Conservation (phyloP, 129 eudicot species). For the Flaveria bidentis region DNA sequence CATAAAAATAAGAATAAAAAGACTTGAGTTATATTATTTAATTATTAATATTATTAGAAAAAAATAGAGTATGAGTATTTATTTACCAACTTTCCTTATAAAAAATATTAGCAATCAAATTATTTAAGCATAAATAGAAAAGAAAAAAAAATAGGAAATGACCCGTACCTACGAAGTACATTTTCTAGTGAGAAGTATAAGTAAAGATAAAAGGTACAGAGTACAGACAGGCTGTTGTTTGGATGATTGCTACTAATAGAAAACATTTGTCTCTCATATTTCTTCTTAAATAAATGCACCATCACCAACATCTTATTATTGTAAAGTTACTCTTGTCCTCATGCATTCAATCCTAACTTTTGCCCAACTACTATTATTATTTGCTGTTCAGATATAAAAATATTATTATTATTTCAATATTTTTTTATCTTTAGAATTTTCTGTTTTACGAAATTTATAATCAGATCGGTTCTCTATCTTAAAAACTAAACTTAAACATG, state of each 20-base stretch:
- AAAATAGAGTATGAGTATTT: too few relatives aligned
- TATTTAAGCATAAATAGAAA: background rate
- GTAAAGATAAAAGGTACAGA: constrained; percentile 28
- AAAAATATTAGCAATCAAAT: too few relatives aligned
- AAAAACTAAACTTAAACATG: too few relatives aligned
- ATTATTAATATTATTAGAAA: too few relatives aligned
- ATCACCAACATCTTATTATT: constrained; percentile 10
- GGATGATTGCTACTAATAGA: constrained; percentile 24
- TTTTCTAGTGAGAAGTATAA: constrained; percentile 18
- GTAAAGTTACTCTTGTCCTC: constrained; percentile 30
- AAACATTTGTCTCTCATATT: background rate
- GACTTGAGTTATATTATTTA: too few relatives aligned
- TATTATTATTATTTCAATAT: background rate
- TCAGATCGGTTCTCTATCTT: too few relatives aligned
- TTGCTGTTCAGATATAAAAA: too few relatives aligned
- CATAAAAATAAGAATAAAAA: too few relatives aligned
- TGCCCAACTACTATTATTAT: background rate
- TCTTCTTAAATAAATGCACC: constrained; percentile 21
- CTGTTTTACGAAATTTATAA: too few relatives aligned
- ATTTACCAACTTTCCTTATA: too few relatives aligned
- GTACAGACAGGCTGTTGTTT: constrained; percentile 25
- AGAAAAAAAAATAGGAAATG: background rate
- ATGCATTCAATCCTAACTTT: constrained; percentile 6
- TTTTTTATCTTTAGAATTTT: too few relatives aligned
- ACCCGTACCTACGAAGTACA: constrained; percentile 27